Evolutionary conservation across 2,329 filamentous ascomycete genomes (phyloP).

Genomic region (Penicillium thymicola): DNA sequence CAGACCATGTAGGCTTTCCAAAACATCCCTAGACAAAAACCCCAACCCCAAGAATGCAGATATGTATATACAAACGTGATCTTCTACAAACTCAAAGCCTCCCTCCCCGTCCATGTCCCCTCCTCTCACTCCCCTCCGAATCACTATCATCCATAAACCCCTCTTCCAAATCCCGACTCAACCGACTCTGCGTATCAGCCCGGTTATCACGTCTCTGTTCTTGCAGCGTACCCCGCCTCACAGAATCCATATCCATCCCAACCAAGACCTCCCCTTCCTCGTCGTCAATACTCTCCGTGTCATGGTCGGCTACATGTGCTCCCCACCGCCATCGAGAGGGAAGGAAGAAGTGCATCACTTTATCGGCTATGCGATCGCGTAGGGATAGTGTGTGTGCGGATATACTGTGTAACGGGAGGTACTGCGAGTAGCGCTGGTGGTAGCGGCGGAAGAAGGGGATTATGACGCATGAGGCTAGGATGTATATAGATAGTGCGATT

Average conservation of each 20-base stretch:
- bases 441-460: slow-evolving; percentile 68
- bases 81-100: slow-evolving; percentile 11
- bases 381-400: slow-evolving; percentile 54
- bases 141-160: slow-evolving; percentile 73
- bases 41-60: neutral
- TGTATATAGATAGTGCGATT: slow-evolving; percentile 67
- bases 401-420: slow-evolving; percentile 63
- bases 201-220: slow-evolving; percentile 40
- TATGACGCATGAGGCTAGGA: slow-evolving; percentile 62
- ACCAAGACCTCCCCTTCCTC: slow-evolving; percentile 60
- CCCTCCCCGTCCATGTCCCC: slow-evolving; percentile 28
- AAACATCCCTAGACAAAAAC: neutral
- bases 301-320: slow-evolving; percentile 37
- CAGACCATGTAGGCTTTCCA: neutral
- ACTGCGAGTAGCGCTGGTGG: slow-evolving; percentile 68
- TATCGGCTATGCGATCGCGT: slow-evolving; percentile 45
- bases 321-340: slow-evolving; percentile 49
- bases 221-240: slow-evolving; percentile 44
- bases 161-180: slow-evolving; percentile 77
- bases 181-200: slow-evolving; percentile 49
- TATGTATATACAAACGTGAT: neutral
- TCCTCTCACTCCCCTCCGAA: slow-evolving; percentile 46
- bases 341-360: slow-evolving; percentile 44
- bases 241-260: slow-evolving; percentile 53
- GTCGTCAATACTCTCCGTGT: slow-evolving; percentile 60